Conservation (phyloP, 768 basidiomycete species). For the Phaeolepiota aurea region DNA sequence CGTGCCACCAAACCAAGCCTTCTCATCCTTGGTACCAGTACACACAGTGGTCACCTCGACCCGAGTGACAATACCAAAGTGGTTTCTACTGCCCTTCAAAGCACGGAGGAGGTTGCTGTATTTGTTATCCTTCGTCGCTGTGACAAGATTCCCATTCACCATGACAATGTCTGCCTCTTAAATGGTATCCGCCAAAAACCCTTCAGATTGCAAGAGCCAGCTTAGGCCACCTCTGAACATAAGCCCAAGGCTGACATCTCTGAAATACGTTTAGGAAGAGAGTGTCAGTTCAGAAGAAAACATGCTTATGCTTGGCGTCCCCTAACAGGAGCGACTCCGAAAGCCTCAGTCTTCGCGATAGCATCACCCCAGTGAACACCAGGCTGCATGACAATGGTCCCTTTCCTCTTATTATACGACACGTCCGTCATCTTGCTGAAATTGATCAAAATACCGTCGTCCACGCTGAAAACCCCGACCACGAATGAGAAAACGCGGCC, state of each 20-base stretch:
- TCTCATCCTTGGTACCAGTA: slow-evolving; percentile 26
- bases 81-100: slow-evolving; percentile 35
- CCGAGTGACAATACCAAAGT: slow-evolving; percentile 36
- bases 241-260: slow-evolving; percentile 32
- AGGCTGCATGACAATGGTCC: slow-evolving; percentile 31
- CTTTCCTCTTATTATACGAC: slow-evolving; percentile 24
- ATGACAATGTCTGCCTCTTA: slow-evolving; percentile 33
- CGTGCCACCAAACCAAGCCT: slow-evolving; percentile 28
- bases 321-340: slow-evolving; percentile 33
- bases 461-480: slow-evolving; percentile 16
- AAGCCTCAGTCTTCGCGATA: slow-evolving; percentile 21
- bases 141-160: slow-evolving; percentile 28
- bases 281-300: background rate
- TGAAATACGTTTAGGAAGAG: no score
- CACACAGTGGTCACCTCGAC: slow-evolving; percentile 30
- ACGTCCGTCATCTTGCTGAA: slow-evolving; percentile 29
- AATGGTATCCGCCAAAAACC: slow-evolving; percentile 28
- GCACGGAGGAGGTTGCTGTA: slow-evolving; percentile 34
- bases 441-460: slow-evolving; percentile 27
- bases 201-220: slow-evolving; percentile 27
- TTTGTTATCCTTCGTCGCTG: slow-evolving; percentile 28
- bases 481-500: slow-evolving; percentile 3
- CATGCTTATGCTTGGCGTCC: slow-evolving; percentile 23
- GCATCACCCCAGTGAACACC: slow-evolving; percentile 34
- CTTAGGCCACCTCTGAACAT: slow-evolving; percentile 35